These are phyloP conservation scores for Sungouiozyma ichnusensis DNA, from an alignment of 805 yeast species.

Conservation along the genomic window DNA sequence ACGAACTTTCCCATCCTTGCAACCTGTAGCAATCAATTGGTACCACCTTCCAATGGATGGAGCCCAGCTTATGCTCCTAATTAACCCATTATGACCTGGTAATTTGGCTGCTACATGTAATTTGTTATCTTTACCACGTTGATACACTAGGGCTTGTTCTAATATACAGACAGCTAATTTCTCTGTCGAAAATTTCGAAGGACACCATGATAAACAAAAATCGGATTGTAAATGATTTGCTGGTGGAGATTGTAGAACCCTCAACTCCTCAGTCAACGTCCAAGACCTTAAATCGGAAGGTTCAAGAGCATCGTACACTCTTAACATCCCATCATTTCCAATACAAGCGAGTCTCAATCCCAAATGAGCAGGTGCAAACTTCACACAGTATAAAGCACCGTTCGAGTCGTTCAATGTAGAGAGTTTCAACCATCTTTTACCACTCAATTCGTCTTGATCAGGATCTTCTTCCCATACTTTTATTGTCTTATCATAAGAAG, in stretches of 20 bases:
- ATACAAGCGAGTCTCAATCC: conserved; percentile 79
- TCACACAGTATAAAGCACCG: conserved; percentile 84
- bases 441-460: conserved; percentile 65
- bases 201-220: conserved; percentile 84
- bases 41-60: conserved; percentile 88
- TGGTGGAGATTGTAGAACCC: conserved; percentile 57
- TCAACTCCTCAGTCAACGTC: conserved; percentile 65
- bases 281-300: conserved; percentile 81
- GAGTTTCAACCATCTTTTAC: conserved; percentile 70
- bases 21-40: conserved; percentile 87
- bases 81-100: conserved; percentile 78
- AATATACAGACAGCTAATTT: conserved; percentile 74
- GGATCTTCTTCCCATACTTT: conserved; percentile 86
- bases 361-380: conserved; percentile 75
- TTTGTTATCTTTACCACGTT: conserved; percentile 41
- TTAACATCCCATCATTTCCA: conserved; percentile 77
- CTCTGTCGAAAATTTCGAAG: conserved; percentile 71
- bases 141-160: conserved; percentile 78
- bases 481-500: conserved; percentile 82
- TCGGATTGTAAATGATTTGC: conserved; percentile 76
- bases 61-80: conserved; percentile 90
- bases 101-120: conserved; percentile 49
- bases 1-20: conserved; percentile 87
- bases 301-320: conserved; percentile 81
- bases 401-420: conserved; percentile 75